These are phyloP conservation scores for Myxozyma monticola DNA, from an alignment of 805 yeast genomes.

Conservation along the genomic window DNA sequence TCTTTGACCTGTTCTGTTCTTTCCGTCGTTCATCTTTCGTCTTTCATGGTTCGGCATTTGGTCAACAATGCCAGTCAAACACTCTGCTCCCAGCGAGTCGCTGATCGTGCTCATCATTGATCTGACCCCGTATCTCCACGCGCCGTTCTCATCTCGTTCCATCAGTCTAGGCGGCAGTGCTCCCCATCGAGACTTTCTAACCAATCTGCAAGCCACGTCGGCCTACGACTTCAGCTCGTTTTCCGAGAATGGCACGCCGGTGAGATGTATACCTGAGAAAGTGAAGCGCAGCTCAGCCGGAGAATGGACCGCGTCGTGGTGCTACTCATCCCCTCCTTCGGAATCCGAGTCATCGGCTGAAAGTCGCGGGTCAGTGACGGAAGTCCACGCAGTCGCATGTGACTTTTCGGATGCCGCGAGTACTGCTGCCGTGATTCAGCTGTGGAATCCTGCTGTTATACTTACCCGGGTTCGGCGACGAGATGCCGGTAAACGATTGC, in stretches of 20 bases:
- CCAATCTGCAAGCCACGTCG: not conserved
- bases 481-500: not conserved
- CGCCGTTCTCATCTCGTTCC: not conserved
- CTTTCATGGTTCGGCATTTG: too few species aligned
- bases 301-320: not conserved
- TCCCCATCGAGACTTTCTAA: not conserved
- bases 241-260: not conserved
- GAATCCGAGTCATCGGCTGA: too few species aligned
- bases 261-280: not conserved
- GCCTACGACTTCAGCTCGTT: not conserved
- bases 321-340: too few species aligned
- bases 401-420: slow-evolving; percentile 1
- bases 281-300: not conserved
- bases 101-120: not conserved
- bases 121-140: not conserved
- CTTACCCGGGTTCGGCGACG: not conserved
- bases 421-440: not conserved
- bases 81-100: too few species aligned
- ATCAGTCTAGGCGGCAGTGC: not conserved
- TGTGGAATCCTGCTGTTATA: slow-evolving; percentile 1
- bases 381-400: not conserved
- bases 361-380: not conserved
- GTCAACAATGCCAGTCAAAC: too few species aligned
- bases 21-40: too few species aligned
- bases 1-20: too few species aligned